Evolutionary conservation across 1,139 yeast species (phyloP).

Genomic region (Candida sanyaensis): DNA sequence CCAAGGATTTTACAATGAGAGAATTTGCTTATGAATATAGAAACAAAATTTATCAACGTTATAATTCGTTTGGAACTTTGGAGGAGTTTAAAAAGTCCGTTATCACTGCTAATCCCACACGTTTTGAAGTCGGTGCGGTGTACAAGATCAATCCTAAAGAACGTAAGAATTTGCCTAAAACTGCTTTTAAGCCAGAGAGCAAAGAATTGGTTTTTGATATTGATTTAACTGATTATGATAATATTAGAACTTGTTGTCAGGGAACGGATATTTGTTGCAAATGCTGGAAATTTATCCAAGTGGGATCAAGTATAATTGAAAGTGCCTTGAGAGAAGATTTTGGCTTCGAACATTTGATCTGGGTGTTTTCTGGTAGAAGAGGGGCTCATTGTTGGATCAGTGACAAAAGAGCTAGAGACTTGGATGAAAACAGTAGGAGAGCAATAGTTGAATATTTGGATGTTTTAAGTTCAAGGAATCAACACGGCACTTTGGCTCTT

Average conservation of each 20-base stretch:
- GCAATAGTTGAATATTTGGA: conserved; percentile 84
- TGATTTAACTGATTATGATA: conserved; percentile 96
- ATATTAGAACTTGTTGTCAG: conserved; percentile 87
- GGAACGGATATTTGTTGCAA: conserved; percentile 82
- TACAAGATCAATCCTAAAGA: conserved; percentile 86
- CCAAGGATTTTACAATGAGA: conserved; percentile 76
- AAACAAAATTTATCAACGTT: conserved; percentile 86
- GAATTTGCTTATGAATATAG: conserved; percentile 92
- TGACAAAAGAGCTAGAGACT: conserved; percentile 73
- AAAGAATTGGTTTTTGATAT: conserved; percentile 96
- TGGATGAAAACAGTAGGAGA: conserved; percentile 73
- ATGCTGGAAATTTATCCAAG: conserved; percentile 94
- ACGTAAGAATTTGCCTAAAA: conserved; percentile 75
- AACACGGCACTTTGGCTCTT: conserved; percentile 43
- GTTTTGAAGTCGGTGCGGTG: conserved; percentile 95
- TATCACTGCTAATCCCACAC: conserved; percentile 72
- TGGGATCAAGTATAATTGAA: conserved; percentile 79
- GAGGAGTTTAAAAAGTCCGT: conserved; percentile 81
- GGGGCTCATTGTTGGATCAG: conserved; percentile 99
- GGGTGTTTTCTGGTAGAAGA: conserved; percentile 99
- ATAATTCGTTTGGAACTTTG: conserved; percentile 67
- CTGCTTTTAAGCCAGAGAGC: conserved; percentile 74
- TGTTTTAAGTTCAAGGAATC: conserved; percentile 58
- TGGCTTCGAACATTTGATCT: conserved; percentile 81
- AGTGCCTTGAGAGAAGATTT: conserved; percentile 78